Base-by-base conservation (phyloP, 2,329 filamentous ascomycete species). In the Diaporthe vexans region DNA sequence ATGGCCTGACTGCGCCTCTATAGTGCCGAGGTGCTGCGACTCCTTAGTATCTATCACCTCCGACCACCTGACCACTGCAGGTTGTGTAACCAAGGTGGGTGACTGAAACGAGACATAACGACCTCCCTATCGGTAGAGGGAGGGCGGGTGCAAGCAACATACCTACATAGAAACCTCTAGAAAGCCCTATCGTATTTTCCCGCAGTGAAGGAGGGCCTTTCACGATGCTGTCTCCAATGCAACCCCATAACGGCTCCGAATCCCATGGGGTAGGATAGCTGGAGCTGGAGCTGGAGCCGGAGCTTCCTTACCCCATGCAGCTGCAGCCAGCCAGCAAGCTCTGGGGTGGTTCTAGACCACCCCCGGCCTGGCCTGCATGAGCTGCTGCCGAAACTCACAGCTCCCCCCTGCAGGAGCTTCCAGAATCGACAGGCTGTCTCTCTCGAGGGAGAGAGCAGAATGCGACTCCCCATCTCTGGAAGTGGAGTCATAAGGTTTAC, bases 1-100 rank as follows among this genome's bases (percentile, higher is more conserved):
- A 43, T 71, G 69, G 48, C 57, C 56, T 71, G 57, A 72, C 57
- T 63, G 46, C 69, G 24, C 57, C 46, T 29, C 46, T 54, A 11
- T 37, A 11, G 13, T 54, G 43, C 57, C 56, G 69, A 59, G 52
- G 24, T 52, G 11, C 33, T 61, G 43, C 69, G 17, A 24, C 54
- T n/a, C 6, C 24, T 35, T 26, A 21, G 63, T 67, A 52, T 67
- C 63, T 67, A 52, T 67, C 63, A 67, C 63, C 21, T 9, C 26
- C 13, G 61, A 35, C 29, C 63, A 68, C 33, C 46, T 40, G 48
- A 54, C n/a, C 33, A 40, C n/a, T 21, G 63, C 48, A 68, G 48
- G 37, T 24, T 54, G 63, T 40, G 63, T 68, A 1, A 68, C 63
- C 6, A 35, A 15, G 21, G 63, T 54, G 21, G 63, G 63, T 68